Percentiles rank a stretch among this genome's conserved stretches.
phyloP scores from a whole-genome alignment of 768 basidiomycete genomes.

The Naematelia aurantialba region DNA sequence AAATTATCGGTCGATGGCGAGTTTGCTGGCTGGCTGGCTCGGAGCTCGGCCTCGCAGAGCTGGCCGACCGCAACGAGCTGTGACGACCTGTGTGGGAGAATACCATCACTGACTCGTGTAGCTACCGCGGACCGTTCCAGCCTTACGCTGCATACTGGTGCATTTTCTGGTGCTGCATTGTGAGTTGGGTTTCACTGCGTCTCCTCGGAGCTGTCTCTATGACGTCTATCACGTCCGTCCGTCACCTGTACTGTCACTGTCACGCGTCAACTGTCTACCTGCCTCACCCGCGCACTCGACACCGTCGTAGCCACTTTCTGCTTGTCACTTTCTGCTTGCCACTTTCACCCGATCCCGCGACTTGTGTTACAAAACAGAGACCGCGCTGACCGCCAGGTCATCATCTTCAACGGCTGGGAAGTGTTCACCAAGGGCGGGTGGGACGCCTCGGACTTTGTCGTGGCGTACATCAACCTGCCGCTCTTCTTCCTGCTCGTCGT shows the following conservation, averaged over 20 bases:
- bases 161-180: constrained; percentile 28
- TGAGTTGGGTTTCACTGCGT: background rate
- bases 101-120: background rate
- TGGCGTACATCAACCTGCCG: constrained; percentile 21
- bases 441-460: constrained; percentile 16
- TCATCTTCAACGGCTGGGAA: constrained; percentile 29
- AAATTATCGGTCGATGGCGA: no score
- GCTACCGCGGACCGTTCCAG: constrained; percentile 20
- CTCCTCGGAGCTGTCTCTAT: background rate
- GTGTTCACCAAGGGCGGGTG: constrained; percentile 22
- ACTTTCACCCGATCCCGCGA: no score
- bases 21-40: no score
- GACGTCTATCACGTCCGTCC: no score
- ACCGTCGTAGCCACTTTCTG: no score
- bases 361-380: no score
- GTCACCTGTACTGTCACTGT: no score
- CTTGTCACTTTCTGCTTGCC: no score
- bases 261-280: no score
- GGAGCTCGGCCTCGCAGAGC: constrained; percentile 1
- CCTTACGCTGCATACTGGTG: constrained; percentile 32
- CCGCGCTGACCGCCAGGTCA: no score
- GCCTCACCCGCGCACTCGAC: no score
- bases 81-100: background rate
- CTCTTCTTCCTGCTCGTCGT: constrained; percentile 12
- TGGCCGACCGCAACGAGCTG: no score